Base-by-base conservation (phyloP, 371 early-diverging fungal genomes). In the Mucor mucedo region DNA sequence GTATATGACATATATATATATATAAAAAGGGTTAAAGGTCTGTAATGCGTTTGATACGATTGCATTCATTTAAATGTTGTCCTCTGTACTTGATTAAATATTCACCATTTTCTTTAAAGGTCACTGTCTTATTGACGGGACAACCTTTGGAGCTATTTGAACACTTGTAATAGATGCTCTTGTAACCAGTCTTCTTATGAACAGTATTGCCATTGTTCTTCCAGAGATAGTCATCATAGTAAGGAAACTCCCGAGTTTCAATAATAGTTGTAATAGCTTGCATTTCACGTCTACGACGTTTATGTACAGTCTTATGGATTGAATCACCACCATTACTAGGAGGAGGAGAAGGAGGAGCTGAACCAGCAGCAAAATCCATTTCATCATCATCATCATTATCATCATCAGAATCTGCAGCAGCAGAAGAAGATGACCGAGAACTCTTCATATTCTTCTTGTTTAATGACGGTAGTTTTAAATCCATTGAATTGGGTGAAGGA, bases 151-250 rank as follows among this genome's bases (percentile, higher is more conserved):
- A 56, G 39, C 72, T 69, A 50, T 77, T 74, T 39, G 77, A 69
- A 42, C 84, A 84, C 60, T 84, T 84, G 56, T 80, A 84, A 50
- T 84, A 84, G 45, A 84, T 77, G 57, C 83, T 82, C 65, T 79
- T 82, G 49, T 72, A 73, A 35, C 84, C 84, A 21, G 83, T 75
- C 63, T 82, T 82, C 68, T 76, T 77, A 33, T 82, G 82, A 2
- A 74, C 68, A 16, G 84, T 84, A 63, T 84, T 84, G 30, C 84
- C 83, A 56, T 85, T 85, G 67, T 85, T 85, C 66, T 83, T 82
- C 85, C 85, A 85, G 0, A 85, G 65, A 58, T 77, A 85, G 4
- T 76, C 72, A 58, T 85, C 85, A 21, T 69, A 52, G 50, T 77
- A 75, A 16, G 80, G 83, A 60, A 58, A 69, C 35, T 85, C 82